Evolutionary conservation across 1,139 yeast species (phyloP), one percentile per base, ranked within the genome.

Genomic region (Hemisphaericaspora lyxosophila): DNA sequence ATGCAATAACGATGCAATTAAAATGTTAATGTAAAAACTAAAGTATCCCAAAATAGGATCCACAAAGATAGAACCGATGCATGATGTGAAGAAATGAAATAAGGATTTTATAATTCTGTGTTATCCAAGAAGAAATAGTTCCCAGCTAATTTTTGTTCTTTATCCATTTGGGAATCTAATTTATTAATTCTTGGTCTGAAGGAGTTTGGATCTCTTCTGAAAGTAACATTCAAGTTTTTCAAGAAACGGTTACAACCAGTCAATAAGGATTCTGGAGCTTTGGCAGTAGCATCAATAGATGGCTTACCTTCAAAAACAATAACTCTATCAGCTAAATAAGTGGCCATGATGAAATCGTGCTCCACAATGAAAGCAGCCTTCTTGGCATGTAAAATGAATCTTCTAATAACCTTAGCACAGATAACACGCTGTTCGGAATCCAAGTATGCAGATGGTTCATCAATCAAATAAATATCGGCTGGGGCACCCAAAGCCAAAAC

Each of bases 321-420:
- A 53, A 92, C 98, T 62, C 95, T 82, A 67, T 92, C 98, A 46
- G 99, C 98, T 73, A 92, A 78, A 64, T 92, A 92, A 19, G 98
- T 92, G 48, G 98, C 97, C 98, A 92, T 92, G 71, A 92, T 92
- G 78, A 92, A 92, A 81, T 92, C 99, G 82, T 92, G 99, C 83
- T 92, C 99, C 45, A 92, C 99, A 55, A 92, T 75, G 62, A 92
- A 92, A 7, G 98, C 98, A 34, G 98, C 89, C 77, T 90, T 92
- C 75, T 92, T 90, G 52, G 97, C 81, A 64, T 92, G 98, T 62
- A 92, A 74, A 58, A 94, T 87, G 61, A 88, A 92, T 67, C 96
- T 85, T 78, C 97, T 86, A 59, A 92, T 94, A 51, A 92, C 98
- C 75, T 92, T 92, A 43, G 98, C 86, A 75, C 98, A 94, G 53